Conservation (phyloP, 495 filamentous ascomycete species). For the Xylaria grammica region DNA sequence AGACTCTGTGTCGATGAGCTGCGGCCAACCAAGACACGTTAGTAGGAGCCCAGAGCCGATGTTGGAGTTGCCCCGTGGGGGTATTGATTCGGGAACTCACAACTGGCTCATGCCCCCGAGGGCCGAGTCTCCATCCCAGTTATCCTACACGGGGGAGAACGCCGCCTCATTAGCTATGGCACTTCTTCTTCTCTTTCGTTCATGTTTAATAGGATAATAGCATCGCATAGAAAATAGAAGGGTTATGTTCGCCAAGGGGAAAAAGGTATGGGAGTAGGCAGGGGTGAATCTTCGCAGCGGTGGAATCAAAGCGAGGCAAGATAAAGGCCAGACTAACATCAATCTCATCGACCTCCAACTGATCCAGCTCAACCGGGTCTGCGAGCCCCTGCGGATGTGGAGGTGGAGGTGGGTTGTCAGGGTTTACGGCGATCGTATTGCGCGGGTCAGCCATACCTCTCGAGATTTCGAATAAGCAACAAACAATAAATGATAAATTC, state of each 20-base stretch:
- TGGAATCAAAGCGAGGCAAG: too few relatives aligned
- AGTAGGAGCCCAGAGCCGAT: neutral
- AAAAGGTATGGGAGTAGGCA: too few relatives aligned
- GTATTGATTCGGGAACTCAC: constrained; percentile 18
- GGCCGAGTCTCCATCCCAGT: constrained; percentile 19
- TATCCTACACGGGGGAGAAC: neutral
- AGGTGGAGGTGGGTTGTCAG: too few relatives aligned
- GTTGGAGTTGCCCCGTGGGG: neutral
- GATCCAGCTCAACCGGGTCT: neutral
- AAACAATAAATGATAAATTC: too few relatives aligned
- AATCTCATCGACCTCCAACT: constrained; percentile 14
- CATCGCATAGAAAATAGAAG: neutral
- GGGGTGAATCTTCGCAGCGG: neutral
- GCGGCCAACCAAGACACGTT: neutral
- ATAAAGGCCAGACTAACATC: constrained; percentile 12
- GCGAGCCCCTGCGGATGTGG: neutral
- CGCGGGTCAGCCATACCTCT: too few relatives aligned
- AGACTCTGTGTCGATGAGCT: constrained; percentile 15
- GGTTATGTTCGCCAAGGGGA: neutral
- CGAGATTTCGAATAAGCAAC: too few relatives aligned
- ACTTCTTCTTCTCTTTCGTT: neutral
- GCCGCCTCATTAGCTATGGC: neutral
- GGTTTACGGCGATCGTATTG: neutral
- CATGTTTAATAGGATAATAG: too few relatives aligned
- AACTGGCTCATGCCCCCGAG: constrained; percentile 16